Conservation (phyloP, 2,329 filamentous ascomycete genomes). For the Trichoderma sp. region DNA sequence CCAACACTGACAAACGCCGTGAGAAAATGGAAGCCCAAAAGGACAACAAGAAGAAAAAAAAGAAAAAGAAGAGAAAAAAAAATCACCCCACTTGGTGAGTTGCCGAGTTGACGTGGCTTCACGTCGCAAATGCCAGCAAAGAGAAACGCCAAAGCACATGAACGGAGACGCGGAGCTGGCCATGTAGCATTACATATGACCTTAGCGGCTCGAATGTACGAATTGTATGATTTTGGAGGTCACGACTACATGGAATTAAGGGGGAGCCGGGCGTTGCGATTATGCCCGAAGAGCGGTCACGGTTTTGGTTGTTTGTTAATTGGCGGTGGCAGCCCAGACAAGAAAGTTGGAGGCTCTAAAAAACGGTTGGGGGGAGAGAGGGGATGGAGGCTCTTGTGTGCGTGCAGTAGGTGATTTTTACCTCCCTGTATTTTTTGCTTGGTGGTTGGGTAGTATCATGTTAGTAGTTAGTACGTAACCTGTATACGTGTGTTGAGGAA, state of each 20-base stretch:
- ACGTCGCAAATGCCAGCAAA: constrained; percentile 3
- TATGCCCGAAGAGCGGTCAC: constrained; percentile 15
- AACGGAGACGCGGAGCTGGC: constrained; percentile 2
- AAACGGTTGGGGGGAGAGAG: not conserved
- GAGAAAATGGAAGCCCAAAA: not conserved
- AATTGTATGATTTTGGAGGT: not conserved
- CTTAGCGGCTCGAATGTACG: not conserved
- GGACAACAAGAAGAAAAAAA: not conserved
- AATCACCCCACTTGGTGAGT: not conserved
- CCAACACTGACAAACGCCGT: not conserved
- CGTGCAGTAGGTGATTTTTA: not conserved
- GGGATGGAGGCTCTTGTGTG: not conserved
- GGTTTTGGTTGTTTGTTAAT: not conserved
- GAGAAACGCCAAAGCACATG: not conserved
- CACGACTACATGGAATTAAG: not conserved
- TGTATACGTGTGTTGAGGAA: not conserved
- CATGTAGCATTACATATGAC: not conserved
- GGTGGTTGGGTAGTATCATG: not conserved
- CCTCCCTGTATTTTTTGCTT: not conserved
- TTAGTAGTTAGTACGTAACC: not conserved
- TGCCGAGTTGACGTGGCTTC: constrained; percentile 12
- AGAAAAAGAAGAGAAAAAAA: not conserved
- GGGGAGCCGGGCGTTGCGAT: constrained; percentile 3
- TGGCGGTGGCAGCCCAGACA: not conserved
- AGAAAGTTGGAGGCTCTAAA: not conserved